Conservation (phyloP, 306 rosid species). For the Cotoneaster glaucophyllus region DNA sequence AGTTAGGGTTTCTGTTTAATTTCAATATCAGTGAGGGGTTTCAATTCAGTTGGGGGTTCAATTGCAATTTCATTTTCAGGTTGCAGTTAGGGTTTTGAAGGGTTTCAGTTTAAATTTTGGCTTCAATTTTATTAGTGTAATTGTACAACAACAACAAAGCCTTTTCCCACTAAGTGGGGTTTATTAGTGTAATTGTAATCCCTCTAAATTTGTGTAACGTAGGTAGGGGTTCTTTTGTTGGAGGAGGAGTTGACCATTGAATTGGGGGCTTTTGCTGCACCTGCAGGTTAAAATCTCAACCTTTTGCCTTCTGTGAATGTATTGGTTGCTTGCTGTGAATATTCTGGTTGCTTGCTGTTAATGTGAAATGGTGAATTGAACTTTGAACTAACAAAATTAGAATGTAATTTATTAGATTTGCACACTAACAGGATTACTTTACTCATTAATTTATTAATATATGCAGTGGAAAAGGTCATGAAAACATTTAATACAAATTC, state of each 20-base stretch:
- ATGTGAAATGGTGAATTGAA: neutral
- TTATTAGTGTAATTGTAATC: too few species aligned
- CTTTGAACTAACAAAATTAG: neutral
- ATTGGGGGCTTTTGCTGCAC: neutral
- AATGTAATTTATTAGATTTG: too few species aligned
- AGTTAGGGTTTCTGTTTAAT: neutral
- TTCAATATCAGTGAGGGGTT: neutral
- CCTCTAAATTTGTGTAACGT: neutral
- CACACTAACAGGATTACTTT: neutral
- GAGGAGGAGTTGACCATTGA: neutral
- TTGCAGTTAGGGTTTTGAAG: neutral
- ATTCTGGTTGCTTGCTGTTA: too few species aligned
- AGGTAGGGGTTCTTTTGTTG: neutral
- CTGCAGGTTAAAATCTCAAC: neutral
- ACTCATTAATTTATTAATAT: neutral
- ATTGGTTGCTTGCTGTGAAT: neutral
- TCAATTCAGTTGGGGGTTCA: neutral
- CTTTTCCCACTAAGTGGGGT: too few species aligned
- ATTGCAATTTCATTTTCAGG: neutral
- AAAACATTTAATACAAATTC: too few species aligned
- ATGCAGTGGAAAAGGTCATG: neutral
- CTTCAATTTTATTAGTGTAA: neutral
- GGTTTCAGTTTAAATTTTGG: neutral
- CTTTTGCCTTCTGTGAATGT: neutral
- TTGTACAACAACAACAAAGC: too few species aligned